Base-by-base conservation (phyloP, 331 rosid genomes). In the Pyrus hybrid region DNA sequence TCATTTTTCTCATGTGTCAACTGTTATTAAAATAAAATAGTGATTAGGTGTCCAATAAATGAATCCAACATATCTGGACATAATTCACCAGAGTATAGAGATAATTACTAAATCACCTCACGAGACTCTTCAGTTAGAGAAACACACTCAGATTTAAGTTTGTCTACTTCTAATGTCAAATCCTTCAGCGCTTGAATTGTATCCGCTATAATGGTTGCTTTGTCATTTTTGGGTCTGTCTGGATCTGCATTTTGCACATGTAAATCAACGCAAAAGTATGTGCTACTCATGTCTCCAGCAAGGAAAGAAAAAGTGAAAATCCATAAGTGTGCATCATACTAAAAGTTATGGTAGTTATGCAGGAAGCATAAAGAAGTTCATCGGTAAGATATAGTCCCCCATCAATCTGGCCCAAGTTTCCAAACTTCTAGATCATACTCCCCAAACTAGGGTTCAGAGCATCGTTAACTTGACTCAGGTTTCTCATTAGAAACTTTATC, bases 141-240 rank as follows among this genome's bases (percentile, higher is more conserved):
- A 68, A 86, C 74, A 85, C 85, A 74, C 71, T 91, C 97, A 25
- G 88, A 80, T 79, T 91, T 91, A 76, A 89, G 88, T 68, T 88
- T 91, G 82, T 90, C 67, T 43, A 93, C 97, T 86, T 93, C 91
- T 13, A 90, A 86, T 29, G 97, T 74, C 76, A 93, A 85, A 81
- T 93, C 98, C 91, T 88, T 93, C 84, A 93, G 89, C 87, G 89
- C 82, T 80, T 88, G 98, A 80, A 91, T 75, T 58, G 98, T 85
- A 69, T 93, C 98, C 3, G 80, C 77, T 63, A 91, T 64, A 85
- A 93, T 85, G 83, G 97, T 88, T 84, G 93, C 91, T 80, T 91
- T 93, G 83, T 93, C 98, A 81, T 91, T 93, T 79, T 88, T 93
- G 41, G 98, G 98, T 80, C 97, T 87, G 69, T 87, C 96, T 37